Conservation (phyloP, 176 grass and related monocot genomes). For the Tillandsia leiboldiana region DNA sequence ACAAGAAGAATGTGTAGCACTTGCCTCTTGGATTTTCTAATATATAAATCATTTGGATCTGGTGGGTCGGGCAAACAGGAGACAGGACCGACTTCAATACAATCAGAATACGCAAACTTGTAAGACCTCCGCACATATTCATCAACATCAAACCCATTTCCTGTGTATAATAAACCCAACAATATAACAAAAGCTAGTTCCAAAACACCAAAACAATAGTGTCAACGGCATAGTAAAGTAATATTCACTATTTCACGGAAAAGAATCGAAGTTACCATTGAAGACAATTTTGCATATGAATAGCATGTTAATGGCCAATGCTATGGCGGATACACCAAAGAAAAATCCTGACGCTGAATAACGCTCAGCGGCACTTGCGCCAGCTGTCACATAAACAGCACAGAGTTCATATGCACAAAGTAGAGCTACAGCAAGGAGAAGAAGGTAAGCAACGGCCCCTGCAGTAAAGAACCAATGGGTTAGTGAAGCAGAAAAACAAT, state of each 20-base stretch:
- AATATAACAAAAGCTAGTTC: slow-evolving; percentile 14
- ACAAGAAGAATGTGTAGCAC: slow-evolving; percentile 12
- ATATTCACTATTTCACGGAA: slow-evolving; percentile 3
- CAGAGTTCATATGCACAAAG: slow-evolving; percentile 94
- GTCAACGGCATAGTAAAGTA: neutral
- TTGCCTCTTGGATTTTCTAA: slow-evolving; percentile 84
- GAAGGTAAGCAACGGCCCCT: slow-evolving; percentile 97
- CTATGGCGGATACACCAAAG: slow-evolving; percentile 91
- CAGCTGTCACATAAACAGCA: slow-evolving; percentile 90
- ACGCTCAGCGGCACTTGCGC: slow-evolving; percentile 75
- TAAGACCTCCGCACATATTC: slow-evolving; percentile 88
- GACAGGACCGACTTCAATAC: slow-evolving; percentile 88
- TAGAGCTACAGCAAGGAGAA: slow-evolving; percentile 74
- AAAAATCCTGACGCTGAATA: slow-evolving; percentile 94
- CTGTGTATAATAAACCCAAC: slow-evolving; percentile 34
- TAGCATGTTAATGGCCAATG: slow-evolving; percentile 96
- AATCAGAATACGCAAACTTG: slow-evolving; percentile 99
- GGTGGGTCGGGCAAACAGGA: slow-evolving; percentile 80
- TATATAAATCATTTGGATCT: slow-evolving; percentile 92
- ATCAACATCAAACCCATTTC: slow-evolving; percentile 95
- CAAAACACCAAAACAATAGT: neutral
- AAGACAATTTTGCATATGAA: slow-evolving; percentile 99
- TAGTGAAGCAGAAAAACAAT: slow-evolving; percentile 11
- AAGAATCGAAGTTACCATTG: slow-evolving; percentile 51
- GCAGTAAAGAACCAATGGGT: slow-evolving; percentile 36